A percentile compares a stretch with the other conserved stretches of the same genome.
Evolutionary conservation across 768 basidiomycete genomes (phyloP).

Genomic region (Suillus occidentalis): DNA sequence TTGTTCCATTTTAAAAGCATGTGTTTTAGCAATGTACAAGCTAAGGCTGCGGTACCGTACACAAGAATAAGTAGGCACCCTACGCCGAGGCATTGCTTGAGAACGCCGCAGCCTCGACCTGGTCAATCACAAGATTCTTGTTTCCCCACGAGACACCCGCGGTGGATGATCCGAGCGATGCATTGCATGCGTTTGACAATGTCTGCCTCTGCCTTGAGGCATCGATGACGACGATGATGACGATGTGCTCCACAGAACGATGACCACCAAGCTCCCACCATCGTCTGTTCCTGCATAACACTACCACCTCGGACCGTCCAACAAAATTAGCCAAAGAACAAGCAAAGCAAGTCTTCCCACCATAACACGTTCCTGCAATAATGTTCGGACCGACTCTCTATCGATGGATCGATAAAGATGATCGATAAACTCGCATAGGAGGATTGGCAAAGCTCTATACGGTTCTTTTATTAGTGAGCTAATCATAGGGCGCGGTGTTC

Average conservation of each 20-base stretch:
- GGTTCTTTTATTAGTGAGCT: conserved; percentile 1
- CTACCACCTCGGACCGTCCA: conserved; percentile 2
- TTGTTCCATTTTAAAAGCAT: neutral
- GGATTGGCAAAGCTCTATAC: neutral
- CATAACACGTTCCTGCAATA: conserved; percentile 6
- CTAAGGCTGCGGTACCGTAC: conserved; percentile 18
- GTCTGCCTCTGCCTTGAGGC: conserved; percentile 14
- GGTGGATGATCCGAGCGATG: conserved; percentile 10
- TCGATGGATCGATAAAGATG: neutral
- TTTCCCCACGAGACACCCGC: conserved; percentile 8
- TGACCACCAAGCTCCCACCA: neutral
- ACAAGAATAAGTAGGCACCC: conserved; percentile 14
- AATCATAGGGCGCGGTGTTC: neutral
- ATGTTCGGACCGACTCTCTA: conserved; percentile 1
- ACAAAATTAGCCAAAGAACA: conserved; percentile 9
- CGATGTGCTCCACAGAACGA: neutral
- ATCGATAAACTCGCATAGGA: neutral
- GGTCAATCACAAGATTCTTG: neutral
- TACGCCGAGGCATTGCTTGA: conserved; percentile 1
- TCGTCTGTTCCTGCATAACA: neutral
- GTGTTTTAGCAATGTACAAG: conserved; percentile 12
- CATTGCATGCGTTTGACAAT: too few relatives aligned
- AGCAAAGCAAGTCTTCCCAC: conserved; percentile 7
- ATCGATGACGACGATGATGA: too few relatives aligned
- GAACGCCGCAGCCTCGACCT: neutral